Evolutionary conservation across 257 asterid species (phyloP).

Genomic region (Nicotiana undulata): DNA sequence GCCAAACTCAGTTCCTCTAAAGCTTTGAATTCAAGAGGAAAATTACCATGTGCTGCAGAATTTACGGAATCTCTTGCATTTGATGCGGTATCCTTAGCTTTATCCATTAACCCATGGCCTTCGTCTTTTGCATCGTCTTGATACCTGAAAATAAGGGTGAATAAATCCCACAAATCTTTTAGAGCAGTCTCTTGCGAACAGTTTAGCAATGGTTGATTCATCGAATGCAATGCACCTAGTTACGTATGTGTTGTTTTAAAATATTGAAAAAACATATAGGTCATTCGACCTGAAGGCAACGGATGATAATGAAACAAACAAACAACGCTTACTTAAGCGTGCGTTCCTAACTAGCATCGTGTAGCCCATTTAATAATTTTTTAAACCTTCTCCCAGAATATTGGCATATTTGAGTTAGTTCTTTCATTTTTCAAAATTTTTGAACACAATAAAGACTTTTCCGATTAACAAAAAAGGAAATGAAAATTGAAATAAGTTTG

Average conservation of each 20-base stretch:
- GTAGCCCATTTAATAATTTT: neutral
- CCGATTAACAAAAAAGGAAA: no score
- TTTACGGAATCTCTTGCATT: constrained; percentile 31
- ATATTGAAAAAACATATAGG: no score
- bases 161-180: no score
- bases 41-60: constrained; percentile 44
- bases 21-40: neutral
- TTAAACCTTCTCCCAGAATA: neutral
- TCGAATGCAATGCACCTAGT: no score
- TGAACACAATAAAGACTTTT: no score
- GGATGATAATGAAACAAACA: neutral
- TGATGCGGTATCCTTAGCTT: constrained; percentile 37
- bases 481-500: no score
- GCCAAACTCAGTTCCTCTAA: neutral
- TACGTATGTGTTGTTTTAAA: no score
- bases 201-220: no score
- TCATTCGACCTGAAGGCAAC: neutral
- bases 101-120: constrained; percentile 19
- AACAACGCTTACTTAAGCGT: no score
- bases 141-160: neutral
- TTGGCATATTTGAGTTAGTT: neutral
- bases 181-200: no score
- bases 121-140: constrained; percentile 26
- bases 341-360: no score
- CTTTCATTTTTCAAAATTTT: no score